Conservation (phyloP, 2,329 filamentous ascomycete genomes). For the Coniochaeta sp. region DNA sequence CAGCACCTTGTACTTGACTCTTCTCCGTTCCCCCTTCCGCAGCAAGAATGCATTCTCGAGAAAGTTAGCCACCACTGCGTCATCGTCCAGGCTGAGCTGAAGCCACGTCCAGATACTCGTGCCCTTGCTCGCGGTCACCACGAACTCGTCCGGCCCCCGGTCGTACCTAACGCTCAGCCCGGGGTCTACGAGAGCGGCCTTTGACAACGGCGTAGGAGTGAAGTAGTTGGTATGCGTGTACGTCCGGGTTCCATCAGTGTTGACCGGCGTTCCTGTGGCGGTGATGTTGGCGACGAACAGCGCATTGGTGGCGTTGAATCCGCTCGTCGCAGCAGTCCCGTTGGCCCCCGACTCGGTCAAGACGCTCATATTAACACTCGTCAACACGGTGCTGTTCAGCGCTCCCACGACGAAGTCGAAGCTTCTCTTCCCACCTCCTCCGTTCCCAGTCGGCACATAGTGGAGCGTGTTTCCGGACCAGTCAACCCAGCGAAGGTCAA, state of each 20-base stretch:
- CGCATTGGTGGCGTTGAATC: conserved; percentile 6
- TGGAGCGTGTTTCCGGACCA: conserved; percentile 35
- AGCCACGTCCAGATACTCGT: conserved; percentile 49
- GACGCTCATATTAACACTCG: conserved; percentile 8
- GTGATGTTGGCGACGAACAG: conserved; percentile 33
- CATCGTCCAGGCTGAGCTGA: conserved; percentile 32
- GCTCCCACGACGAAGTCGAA: conserved; percentile 36
- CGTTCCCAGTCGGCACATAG: conserved; percentile 1
- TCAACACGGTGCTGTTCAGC: conserved; percentile 40
- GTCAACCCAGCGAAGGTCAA: conserved; percentile 43
- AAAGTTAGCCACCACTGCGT: conserved; percentile 40
- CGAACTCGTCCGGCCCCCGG: conserved; percentile 27
- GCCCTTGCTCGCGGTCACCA: conserved; percentile 36
- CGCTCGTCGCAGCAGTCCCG: not conserved
- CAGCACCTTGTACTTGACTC: conserved; percentile 36
- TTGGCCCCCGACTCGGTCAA: conserved; percentile 4
- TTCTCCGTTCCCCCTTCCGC: conserved; percentile 32
- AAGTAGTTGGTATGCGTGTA: conserved; percentile 46
- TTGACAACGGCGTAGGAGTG: conserved; percentile 35
- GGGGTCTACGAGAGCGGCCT: conserved; percentile 40
- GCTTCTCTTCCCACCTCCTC: conserved; percentile 23
- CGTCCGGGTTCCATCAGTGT: conserved; percentile 27
- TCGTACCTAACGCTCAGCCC: conserved; percentile 25
- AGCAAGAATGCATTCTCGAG: conserved; percentile 47
- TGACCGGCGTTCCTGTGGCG: conserved; percentile 38